Conservation (phyloP, 306 rosid species). For the Trichosanthes cucumerina region DNA sequence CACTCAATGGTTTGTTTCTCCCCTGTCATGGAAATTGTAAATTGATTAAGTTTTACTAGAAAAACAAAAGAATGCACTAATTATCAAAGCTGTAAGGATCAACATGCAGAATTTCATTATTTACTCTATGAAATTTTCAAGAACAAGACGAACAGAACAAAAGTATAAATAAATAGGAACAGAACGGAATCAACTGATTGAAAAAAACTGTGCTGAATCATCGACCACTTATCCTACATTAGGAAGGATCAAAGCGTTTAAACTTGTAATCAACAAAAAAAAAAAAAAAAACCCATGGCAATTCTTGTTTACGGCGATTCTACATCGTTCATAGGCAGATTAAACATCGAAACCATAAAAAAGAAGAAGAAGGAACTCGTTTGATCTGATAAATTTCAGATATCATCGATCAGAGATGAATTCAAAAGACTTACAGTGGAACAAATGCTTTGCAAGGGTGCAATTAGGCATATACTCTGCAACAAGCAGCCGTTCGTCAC, state of each 20-base stretch:
- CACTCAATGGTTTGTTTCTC: slow-evolving; percentile 77
- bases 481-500: slow-evolving; percentile 62
- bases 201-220: neutral
- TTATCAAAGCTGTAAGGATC: neutral
- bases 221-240: neutral
- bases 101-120: neutral
- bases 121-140: neutral
- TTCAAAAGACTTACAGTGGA: slow-evolving; percentile 36
- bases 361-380: neutral
- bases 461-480: slow-evolving; percentile 75
- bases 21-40: slow-evolving; percentile 33
- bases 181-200: neutral
- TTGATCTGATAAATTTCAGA: neutral
- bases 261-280: neutral
- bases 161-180: neutral
- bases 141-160: neutral
- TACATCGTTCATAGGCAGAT: neutral
- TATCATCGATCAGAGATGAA: neutral
- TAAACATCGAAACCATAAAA: neutral
- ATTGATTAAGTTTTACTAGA: neutral
- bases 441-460: slow-evolving; percentile 73
- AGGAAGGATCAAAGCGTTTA: neutral
- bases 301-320: neutral
- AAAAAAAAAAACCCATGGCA: neutral
- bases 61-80: neutral